These are phyloP conservation scores for Chrysosporium keratinophilum DNA, from an alignment of 2,329 filamentous ascomycete genomes.

Conservation along the genomic window DNA sequence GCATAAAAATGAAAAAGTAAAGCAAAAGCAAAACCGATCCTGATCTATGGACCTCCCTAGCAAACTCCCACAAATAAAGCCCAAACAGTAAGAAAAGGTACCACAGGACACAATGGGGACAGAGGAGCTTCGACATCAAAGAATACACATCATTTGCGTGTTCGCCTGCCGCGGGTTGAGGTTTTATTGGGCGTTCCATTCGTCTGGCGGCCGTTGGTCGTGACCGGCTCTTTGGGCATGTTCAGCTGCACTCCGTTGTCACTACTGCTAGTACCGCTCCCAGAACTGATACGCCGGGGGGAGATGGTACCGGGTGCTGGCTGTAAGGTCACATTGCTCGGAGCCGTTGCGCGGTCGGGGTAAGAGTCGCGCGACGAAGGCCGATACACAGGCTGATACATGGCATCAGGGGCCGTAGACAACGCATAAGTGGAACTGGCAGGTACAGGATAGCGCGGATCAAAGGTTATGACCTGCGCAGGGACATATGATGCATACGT, in stretches of 20 bases:
- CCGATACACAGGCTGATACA: constrained; percentile 21
- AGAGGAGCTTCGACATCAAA: not conserved
- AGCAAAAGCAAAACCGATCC: not conserved
- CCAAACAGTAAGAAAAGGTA: constrained; percentile 7
- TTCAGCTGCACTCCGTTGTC: constrained; percentile 12
- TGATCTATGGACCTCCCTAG: constrained; percentile 1
- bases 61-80: constrained; percentile 9
- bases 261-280: constrained; percentile 4
- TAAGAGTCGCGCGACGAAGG: constrained; percentile 18
- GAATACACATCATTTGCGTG: not conserved
- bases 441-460: constrained; percentile 22
- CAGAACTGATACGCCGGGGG: not conserved
- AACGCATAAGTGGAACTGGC: constrained; percentile 13
- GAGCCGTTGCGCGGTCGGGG: constrained; percentile 6
- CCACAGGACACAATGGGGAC: constrained; percentile 6
- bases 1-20: not conserved
- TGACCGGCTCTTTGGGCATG: not conserved
- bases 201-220: not conserved
- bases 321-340: constrained; percentile 14
- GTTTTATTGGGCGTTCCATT: not conserved
- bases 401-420: constrained; percentile 15
- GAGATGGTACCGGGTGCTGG: constrained; percentile 16
- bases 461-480: constrained; percentile 23
- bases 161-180: not conserved
- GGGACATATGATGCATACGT: constrained; percentile 14